Evolutionary conservation across 208 protist genomes (phyloP).

Genomic region (Crithidia bombi): DNA sequence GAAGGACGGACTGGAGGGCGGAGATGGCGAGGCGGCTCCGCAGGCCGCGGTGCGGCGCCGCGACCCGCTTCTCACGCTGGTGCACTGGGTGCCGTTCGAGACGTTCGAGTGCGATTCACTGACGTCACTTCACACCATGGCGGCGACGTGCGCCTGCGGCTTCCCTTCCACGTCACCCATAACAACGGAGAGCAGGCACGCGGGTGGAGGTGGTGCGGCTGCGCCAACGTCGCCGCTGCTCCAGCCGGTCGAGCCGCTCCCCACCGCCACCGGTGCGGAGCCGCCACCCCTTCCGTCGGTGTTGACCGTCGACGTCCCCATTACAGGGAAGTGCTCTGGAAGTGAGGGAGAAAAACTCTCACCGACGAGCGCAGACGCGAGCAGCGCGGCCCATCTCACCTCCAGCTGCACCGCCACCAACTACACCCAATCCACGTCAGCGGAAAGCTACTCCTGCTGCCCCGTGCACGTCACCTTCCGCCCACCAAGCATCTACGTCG

Average conservation of each 20-base stretch:
- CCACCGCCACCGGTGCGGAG: neutral
- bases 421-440: neutral
- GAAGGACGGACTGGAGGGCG: neutral
- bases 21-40: neutral
- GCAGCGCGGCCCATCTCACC: conserved; percentile 4
- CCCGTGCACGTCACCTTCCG: conserved; percentile 18
- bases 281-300: conserved; percentile 22
- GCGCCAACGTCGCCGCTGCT: neutral
- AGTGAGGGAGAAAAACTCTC: conserved; percentile 8
- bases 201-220: neutral
- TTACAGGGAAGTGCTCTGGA: neutral
- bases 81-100: conserved; percentile 32
- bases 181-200: neutral
- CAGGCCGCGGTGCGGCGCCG: conserved; percentile 14
- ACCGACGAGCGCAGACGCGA: neutral
- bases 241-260: neutral
- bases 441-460: conserved; percentile 19
- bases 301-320: neutral
- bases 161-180: neutral
- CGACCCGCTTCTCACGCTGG: neutral
- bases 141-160: conserved; percentile 22
- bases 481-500: conserved; percentile 25
- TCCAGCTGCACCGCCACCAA: conserved; percentile 16
- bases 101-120: conserved; percentile 12
- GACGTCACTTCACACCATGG: neutral